phyloP scores from a whole-genome alignment of 192 early-diverging fungal genomes.

The Dissophora globulifera region DNA sequence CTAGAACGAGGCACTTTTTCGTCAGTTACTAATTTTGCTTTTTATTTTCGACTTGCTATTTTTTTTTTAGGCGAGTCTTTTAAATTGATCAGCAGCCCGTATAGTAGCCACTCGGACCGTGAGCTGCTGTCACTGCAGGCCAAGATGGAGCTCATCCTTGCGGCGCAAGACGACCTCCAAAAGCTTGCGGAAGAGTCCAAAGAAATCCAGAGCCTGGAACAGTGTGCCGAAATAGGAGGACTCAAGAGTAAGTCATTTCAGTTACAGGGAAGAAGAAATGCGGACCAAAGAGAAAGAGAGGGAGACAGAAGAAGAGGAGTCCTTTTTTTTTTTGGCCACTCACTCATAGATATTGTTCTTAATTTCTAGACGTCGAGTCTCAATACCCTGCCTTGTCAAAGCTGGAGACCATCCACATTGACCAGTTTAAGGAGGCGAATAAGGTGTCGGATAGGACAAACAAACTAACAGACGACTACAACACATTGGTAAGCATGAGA shows the following conservation, averaged over 20 bases:
- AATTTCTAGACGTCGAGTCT: slow-evolving; percentile 25
- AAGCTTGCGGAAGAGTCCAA: slow-evolving; percentile 41
- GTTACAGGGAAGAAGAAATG: not conserved
- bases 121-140: slow-evolving; percentile 41
- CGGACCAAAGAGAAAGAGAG: not conserved
- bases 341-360: not conserved
- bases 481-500: slow-evolving; percentile 14
- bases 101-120: slow-evolving; percentile 31
- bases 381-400: slow-evolving; percentile 38
- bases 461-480: slow-evolving; percentile 48
- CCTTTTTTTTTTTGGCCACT: not conserved
- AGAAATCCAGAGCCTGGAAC: slow-evolving; percentile 40
- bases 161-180: slow-evolving; percentile 35
- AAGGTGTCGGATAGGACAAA: slow-evolving; percentile 38
- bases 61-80: slow-evolving; percentile 25
- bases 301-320: no score
- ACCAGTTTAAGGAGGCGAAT: slow-evolving; percentile 36
- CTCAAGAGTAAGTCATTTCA: slow-evolving; percentile 52
- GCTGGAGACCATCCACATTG: slow-evolving; percentile 43
- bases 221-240: slow-evolving; percentile 47
- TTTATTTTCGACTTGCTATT: not conserved
- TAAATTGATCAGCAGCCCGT: slow-evolving; percentile 18
- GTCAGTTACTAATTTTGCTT: no score
- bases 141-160: slow-evolving; percentile 33
- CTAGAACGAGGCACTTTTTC: no score